These are phyloP conservation scores for Mucor ambiguus DNA, from an alignment of 371 early-diverging fungal genomes.

Conservation along the genomic window DNA sequence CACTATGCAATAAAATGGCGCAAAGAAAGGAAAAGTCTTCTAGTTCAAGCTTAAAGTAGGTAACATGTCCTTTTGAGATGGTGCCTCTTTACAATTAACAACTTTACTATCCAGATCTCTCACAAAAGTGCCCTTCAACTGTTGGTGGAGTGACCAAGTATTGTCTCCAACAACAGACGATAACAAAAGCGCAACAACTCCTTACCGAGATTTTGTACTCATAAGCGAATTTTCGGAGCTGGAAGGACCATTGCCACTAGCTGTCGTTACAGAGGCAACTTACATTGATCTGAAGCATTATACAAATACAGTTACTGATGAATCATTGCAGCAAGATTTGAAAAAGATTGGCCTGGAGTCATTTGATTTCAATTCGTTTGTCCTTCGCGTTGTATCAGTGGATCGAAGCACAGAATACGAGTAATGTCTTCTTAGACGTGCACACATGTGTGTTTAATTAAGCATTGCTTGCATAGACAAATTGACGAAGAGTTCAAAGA, in stretches of 20 bases:
- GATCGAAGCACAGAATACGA: constrained; percentile 49
- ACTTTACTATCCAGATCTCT: background rate
- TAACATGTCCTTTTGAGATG: background rate
- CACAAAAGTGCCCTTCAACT: background rate
- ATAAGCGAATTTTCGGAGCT: constrained; percentile 65
- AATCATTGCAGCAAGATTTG: constrained; percentile 11
- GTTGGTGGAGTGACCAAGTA: constrained; percentile 28
- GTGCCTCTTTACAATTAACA: no score
- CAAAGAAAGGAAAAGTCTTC: constrained; percentile 13
- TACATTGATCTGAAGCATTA: constrained; percentile 46
- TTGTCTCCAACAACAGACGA: constrained; percentile 4
- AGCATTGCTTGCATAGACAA: constrained; percentile 5
- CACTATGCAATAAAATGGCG: constrained; percentile 12
- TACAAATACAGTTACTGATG: constrained; percentile 3
- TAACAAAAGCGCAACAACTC: constrained; percentile 5
- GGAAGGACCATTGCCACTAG: constrained; percentile 59
- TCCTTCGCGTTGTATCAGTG: constrained; percentile 56
- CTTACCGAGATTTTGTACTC: constrained; percentile 56
- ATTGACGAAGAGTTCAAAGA: constrained; percentile 16
- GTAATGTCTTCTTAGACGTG: constrained; percentile 4
- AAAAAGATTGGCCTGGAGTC: constrained; percentile 24
- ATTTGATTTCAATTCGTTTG: constrained; percentile 63
- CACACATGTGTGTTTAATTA: background rate
- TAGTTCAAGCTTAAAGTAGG: background rate
- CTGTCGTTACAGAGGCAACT: constrained; percentile 42